A percentile compares a stretch with the other conserved stretches of the same genome.
Evolutionary conservation across 345 rosid genomes (phyloP).

Genomic region (Gossypium stocksii): DNA sequence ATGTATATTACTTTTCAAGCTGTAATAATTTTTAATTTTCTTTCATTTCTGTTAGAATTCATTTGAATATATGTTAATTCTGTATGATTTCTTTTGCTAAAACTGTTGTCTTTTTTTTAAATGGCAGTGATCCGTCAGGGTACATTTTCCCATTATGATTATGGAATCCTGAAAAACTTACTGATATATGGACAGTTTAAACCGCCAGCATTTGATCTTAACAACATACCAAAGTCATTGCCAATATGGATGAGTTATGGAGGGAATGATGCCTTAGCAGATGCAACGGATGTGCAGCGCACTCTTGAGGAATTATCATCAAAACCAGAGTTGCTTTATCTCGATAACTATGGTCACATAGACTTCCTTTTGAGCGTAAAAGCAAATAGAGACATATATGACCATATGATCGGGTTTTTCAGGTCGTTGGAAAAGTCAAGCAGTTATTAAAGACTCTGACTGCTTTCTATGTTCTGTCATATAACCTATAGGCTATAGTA

Average conservation of each 20-base stretch:
- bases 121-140: constrained; percentile 87
- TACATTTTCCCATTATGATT: constrained; percentile 68
- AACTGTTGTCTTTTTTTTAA: constrained; percentile 1
- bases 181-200: constrained; percentile 44
- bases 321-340: constrained; percentile 58
- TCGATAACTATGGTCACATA: constrained; percentile 71
- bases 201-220: constrained; percentile 71
- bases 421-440: constrained; percentile 37
- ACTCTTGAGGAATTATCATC: constrained; percentile 53
- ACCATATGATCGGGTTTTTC: constrained; percentile 59
- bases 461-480: background rate
- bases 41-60: background rate
- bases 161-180: constrained; percentile 63
- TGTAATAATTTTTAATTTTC: background rate
- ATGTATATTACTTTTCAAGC: background rate
- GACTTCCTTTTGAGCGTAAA: constrained; percentile 55
- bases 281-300: constrained; percentile 53
- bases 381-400: constrained; percentile 61
- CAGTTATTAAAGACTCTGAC: constrained; percentile 31
- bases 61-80: background rate
- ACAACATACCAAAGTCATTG: constrained; percentile 53
- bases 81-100: background rate
- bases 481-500: background rate
- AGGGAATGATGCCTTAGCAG: constrained; percentile 72
- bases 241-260: constrained; percentile 94